Conservation (phyloP, 2,329 filamentous ascomycete genomes). For the Cordyceps javanica region DNA sequence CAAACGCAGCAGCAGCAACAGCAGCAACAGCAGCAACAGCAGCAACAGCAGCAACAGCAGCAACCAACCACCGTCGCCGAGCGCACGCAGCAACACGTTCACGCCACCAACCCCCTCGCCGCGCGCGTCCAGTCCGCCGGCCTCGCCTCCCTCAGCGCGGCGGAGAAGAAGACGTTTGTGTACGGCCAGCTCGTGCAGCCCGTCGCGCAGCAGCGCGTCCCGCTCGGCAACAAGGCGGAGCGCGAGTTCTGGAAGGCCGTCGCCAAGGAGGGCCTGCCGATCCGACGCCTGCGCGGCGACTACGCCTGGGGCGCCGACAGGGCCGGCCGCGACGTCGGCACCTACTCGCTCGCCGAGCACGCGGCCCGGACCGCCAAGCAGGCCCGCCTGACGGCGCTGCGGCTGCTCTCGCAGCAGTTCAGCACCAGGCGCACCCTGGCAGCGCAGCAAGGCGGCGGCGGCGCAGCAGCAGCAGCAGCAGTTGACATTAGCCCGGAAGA, state of each 20-base stretch:
- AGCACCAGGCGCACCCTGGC: constrained; percentile 30
- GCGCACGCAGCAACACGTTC: constrained; percentile 40
- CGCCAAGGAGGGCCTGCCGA: constrained; percentile 45
- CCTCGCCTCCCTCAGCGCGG: constrained; percentile 37
- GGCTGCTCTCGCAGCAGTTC: constrained; percentile 40
- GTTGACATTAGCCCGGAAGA: constrained; percentile 31
- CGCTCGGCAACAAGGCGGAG: constrained; percentile 41
- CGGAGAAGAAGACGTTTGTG: constrained; percentile 44
- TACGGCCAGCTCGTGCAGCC: constrained; percentile 40
- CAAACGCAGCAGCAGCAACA: not conserved
- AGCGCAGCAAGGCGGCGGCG: not conserved
- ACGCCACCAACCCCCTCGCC: constrained; percentile 45
- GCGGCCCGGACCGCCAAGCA: constrained; percentile 36
- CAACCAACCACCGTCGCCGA: constrained; percentile 38
- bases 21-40: not conserved
- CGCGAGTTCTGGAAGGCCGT: constrained; percentile 53
- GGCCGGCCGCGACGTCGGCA: constrained; percentile 41
- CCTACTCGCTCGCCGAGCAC: constrained; percentile 42
- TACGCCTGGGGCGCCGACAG: constrained; percentile 47
- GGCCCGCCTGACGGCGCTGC: constrained; percentile 36
- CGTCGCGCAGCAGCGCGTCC: constrained; percentile 29
- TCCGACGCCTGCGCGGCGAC: constrained; percentile 35
- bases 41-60: not conserved
- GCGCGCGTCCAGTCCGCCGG: constrained; percentile 37
- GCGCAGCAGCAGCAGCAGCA: constrained; percentile 14